Evolutionary conservation across 768 basidiomycete genomes (phyloP).

Genomic region (Strobilomyces confusus): DNA sequence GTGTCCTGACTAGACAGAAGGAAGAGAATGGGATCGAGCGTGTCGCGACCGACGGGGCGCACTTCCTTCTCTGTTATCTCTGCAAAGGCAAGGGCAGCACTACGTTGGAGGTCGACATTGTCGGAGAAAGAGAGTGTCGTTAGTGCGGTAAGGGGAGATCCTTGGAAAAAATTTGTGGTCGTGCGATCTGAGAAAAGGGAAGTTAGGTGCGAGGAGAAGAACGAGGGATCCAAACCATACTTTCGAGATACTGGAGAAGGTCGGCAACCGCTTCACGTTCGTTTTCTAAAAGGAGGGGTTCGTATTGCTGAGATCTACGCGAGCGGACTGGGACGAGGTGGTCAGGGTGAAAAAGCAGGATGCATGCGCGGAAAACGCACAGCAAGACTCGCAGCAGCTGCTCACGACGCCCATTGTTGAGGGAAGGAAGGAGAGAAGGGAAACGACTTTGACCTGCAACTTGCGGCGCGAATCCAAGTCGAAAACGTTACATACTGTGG

Average conservation of each 20-base stretch:
- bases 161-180: slow-evolving; percentile 97
- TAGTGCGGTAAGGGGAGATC: slow-evolving; percentile 85
- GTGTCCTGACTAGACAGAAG: slow-evolving; percentile 96
- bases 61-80: slow-evolving; percentile 99
- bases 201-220: neutral
- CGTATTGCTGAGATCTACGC: slow-evolving; percentile 81
- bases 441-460: slow-evolving; percentile 4
- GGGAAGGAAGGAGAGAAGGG: neutral
- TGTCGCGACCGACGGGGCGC: slow-evolving; percentile 92
- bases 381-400: slow-evolving; percentile 84
- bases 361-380: slow-evolving; percentile 41
- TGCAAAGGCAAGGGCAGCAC: slow-evolving; percentile 92
- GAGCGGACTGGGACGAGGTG: slow-evolving; percentile 56
- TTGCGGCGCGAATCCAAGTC: slow-evolving; percentile 9
- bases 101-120: slow-evolving; percentile 97
- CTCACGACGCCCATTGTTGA: slow-evolving; percentile 64
- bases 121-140: slow-evolving; percentile 98
- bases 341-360: slow-evolving; percentile 7
- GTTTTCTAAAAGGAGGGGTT: slow-evolving; percentile 83
- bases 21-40: slow-evolving; percentile 96
- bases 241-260: slow-evolving; percentile 95
- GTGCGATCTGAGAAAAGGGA: slow-evolving; percentile 60
- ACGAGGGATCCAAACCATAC: slow-evolving; percentile 43
- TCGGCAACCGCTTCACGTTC: slow-evolving; percentile 98
- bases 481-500: slow-evolving; percentile 22